phyloP scores from a whole-genome alignment of 768 basidiomycete genomes.

The Glaciozyma martinii region DNA sequence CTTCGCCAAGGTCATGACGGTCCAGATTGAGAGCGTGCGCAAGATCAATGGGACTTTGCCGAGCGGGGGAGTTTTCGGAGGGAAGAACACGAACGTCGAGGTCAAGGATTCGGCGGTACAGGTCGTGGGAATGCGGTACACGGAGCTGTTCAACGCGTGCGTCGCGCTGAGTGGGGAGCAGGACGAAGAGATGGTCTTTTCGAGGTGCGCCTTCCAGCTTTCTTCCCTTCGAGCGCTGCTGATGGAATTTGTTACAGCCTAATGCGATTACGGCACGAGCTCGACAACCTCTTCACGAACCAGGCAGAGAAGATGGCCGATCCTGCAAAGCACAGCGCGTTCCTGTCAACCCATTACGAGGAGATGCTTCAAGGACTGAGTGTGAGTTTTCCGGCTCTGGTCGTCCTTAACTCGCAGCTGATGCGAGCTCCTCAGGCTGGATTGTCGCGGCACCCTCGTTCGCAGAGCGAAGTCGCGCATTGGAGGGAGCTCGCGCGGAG shows the following conservation, averaged over 20 bases:
- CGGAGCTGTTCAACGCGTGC: conserved; percentile 69
- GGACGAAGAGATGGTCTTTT: conserved; percentile 73
- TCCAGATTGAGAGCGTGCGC: conserved; percentile 71
- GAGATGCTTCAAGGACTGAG: conserved; percentile 63
- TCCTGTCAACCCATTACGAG: conserved; percentile 66
- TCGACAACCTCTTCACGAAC: conserved; percentile 61
- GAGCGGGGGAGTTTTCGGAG: conserved; percentile 53
- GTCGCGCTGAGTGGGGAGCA: conserved; percentile 63
- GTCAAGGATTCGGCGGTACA: conserved; percentile 64
- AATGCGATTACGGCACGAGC: conserved; percentile 70
- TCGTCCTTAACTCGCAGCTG: not conserved
- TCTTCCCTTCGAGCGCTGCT: not conserved
- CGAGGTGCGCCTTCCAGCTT: conserved; percentile 54
- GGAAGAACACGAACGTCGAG: not conserved
- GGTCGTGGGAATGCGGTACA: conserved; percentile 65
- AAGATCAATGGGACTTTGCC: conserved; percentile 55
- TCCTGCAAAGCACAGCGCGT: conserved; percentile 54
- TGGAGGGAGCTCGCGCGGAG: conserved; percentile 17
- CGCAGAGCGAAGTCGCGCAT: conserved; percentile 66
- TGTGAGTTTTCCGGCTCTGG: conserved; percentile 45
- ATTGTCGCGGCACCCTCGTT: conserved; percentile 67
- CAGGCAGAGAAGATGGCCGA: conserved; percentile 65
- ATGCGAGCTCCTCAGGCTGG: conserved; percentile 40
- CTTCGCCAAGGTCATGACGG: conserved; percentile 80
- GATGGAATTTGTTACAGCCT: conserved; percentile 47